A percentile compares a stretch with the other conserved stretches of the same genome.
These are phyloP conservation scores for Clonostachys chloroleuca DNA, from an alignment of 2,329 filamentous ascomycete species.

Conservation along the genomic window DNA sequence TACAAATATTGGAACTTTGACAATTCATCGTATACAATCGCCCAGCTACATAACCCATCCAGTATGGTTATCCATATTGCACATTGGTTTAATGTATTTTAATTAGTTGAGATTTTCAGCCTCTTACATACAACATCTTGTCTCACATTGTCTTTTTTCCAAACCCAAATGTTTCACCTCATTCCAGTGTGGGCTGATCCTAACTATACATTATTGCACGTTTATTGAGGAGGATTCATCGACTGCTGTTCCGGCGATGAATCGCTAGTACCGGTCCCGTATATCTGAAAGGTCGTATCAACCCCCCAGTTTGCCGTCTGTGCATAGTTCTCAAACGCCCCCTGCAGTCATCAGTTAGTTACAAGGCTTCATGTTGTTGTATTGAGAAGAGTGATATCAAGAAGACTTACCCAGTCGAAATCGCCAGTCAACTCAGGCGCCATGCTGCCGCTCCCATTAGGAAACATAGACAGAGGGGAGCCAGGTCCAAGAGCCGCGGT, in stretches of 20 bases:
- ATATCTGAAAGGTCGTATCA: slow-evolving; percentile 49
- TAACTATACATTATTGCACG: too few species aligned
- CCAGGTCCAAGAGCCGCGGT: slow-evolving; percentile 9
- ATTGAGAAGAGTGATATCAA: background rate
- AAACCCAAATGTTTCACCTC: too few species aligned
- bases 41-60: too few species aligned
- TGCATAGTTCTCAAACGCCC: slow-evolving; percentile 52
- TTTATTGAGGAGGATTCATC: too few species aligned
- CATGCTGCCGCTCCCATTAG: slow-evolving; percentile 23
- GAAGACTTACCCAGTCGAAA: slow-evolving; percentile 52
- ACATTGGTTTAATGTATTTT: background rate
- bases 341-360: slow-evolving; percentile 23
- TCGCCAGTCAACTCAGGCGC: slow-evolving; percentile 40
- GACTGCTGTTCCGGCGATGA: too few species aligned
- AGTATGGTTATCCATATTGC: background rate
- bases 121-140: too few species aligned
- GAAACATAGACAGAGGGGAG: slow-evolving; percentile 51
- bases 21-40: too few species aligned
- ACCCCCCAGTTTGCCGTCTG: slow-evolving; percentile 47
- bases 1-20: too few species aligned
- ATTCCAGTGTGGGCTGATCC: too few species aligned
- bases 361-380: background rate
- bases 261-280: slow-evolving; percentile 15
- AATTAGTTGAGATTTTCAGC: background rate
- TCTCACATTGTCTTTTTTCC: too few species aligned